Evolutionary conservation across 2,329 filamentous ascomycete genomes (phyloP).

Genomic region (Neocatenulostroma microsporum): DNA sequence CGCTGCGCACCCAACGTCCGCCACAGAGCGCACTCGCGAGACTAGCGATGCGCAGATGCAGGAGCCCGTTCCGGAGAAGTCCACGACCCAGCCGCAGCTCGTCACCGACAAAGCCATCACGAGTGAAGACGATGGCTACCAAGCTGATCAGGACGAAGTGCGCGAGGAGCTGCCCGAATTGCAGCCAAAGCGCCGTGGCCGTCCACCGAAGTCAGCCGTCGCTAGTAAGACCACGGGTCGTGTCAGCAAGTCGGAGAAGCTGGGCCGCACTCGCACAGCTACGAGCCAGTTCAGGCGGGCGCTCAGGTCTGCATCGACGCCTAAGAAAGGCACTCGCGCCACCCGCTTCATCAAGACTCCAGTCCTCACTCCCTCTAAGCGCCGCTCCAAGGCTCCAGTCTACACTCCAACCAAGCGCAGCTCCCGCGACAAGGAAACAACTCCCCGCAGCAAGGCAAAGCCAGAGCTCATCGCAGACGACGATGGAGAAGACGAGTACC

Average conservation of each 20-base stretch:
- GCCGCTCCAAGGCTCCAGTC: no score
- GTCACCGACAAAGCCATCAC: background rate
- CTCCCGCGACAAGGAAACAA: slow-evolving; percentile 2
- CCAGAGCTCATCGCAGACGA: no score
- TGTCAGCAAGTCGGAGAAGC: background rate
- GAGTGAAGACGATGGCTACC: background rate
- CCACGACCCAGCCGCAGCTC: background rate
- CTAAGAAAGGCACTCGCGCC: no score
- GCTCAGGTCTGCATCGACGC: no score
- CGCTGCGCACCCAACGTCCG: no score
- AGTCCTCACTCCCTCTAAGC: no score
- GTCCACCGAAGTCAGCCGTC: slow-evolving; percentile 7
- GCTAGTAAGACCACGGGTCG: slow-evolving; percentile 1
- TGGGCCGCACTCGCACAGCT: slow-evolving; percentile 4
- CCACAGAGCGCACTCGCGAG: no score
- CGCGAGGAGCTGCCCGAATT: background rate
- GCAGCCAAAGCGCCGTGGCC: slow-evolving; percentile 2
- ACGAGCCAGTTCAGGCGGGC: no score
- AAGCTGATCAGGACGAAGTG: slow-evolving; percentile 1
- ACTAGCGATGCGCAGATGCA: no score
- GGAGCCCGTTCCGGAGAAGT: no score
- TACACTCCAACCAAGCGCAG: slow-evolving; percentile 1
- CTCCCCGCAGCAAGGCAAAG: no score
- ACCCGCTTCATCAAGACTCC: no score
- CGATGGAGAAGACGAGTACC: slow-evolving; percentile 52